Conservation (phyloP, 2,329 filamentous ascomycete species). For the Microcyclosporella mali region DNA sequence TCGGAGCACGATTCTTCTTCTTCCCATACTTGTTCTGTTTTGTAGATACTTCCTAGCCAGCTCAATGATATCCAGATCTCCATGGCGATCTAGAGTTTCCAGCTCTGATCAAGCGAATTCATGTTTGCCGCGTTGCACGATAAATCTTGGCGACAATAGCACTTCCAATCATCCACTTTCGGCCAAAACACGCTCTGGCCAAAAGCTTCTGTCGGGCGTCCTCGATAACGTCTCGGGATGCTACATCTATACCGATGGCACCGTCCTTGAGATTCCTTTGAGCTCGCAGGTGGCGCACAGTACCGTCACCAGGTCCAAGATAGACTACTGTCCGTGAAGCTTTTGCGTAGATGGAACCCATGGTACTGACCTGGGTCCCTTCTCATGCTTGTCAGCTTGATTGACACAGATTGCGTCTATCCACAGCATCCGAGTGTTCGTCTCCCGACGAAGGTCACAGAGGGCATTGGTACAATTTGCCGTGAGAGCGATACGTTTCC, state of each 20-base stretch:
- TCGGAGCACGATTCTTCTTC: background rate
- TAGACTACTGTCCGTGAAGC: background rate
- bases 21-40: background rate
- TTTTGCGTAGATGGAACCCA: slow-evolving; percentile 3
- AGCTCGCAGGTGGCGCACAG: background rate
- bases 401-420: slow-evolving; percentile 4
- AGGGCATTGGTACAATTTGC: slow-evolving; percentile 1
- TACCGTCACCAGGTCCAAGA: slow-evolving; percentile 2
- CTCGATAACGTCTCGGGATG: background rate
- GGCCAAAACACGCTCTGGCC: background rate
- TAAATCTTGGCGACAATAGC: background rate
- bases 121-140: background rate
- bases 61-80: background rate
- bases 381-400: slow-evolving; percentile 1
- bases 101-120: background rate
- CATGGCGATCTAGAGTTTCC: background rate
- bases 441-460: background rate
- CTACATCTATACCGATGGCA: background rate
- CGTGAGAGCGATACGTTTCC: background rate
- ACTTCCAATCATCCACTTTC: slow-evolving; percentile 5
- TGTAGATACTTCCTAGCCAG: slow-evolving; percentile 1
- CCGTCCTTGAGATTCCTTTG: background rate
- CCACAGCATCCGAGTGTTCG: background rate
- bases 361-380: slow-evolving; percentile 2
- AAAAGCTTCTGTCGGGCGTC: background rate